Base-by-base conservation (phyloP, 805 yeast species). In the Hanseniaspora meyeri region DNA sequence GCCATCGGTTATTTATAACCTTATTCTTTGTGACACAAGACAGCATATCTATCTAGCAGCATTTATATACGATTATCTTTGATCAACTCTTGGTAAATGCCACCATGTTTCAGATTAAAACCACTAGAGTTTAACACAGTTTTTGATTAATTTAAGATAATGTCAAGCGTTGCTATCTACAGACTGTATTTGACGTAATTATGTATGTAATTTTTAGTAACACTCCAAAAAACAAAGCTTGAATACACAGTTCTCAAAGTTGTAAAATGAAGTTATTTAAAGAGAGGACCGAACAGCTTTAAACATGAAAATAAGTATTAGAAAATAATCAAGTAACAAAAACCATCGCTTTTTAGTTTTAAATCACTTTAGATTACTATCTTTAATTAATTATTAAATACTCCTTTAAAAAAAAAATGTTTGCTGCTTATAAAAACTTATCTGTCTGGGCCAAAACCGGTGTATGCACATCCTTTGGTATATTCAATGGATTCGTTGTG, bases 381-480 rank as follows among this genome's bases (percentile, higher is more conserved):
- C 7, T 42, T 12, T 12, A 45, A 5, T 29, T 10, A 38, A 10
- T 39, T 17, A 39, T 6, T 24, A 12, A 42, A 42, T 9, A 34
- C 37, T 34, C 11, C 11, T 34, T 11, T 34, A 42, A 24, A 45
- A 24, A 42, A 24, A 45, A 24, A 24, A 53, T 53, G 57, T 38
- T 53, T 12, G 14, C 43, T 16, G 31, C 50, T 32, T 53, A 53
- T 20, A 43, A 49, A 46, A 46, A 45, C n/a, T 34, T 53, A 53
- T 49, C 57, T 31, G 14, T 53, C 5, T 53, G 57, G 57, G 47
- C 46, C 34, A 53, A 43, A 19, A 53, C 57, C 12, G 57, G 57
- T 8, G 17, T 53, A 16, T 47, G 51, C n/a, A 49, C 57, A 2
- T 34, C 57, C 19, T 53, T 53, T 37, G 57, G 57, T 19, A 45